These are phyloP conservation scores for Cadophora sp. DNA, from an alignment of 2,329 filamentous ascomycete genomes.

Conservation along the genomic window DNA sequence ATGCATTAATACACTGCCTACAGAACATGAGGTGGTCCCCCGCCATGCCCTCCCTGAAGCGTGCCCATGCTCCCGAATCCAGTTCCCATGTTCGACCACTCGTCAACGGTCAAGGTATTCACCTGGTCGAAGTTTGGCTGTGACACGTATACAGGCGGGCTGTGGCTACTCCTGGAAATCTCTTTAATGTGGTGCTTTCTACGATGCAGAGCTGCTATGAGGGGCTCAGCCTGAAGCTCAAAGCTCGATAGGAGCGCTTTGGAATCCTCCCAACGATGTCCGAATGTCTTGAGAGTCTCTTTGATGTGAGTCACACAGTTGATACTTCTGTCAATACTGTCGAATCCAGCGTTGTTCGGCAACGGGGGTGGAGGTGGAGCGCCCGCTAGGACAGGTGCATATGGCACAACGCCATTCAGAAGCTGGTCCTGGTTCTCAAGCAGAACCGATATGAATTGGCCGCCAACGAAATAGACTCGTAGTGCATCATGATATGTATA, in stretches of 20 bases:
- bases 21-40: constrained; percentile 26
- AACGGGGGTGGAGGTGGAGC: constrained; percentile 60
- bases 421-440: constrained; percentile 62
- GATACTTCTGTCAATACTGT: constrained; percentile 62
- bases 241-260: constrained; percentile 60
- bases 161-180: constrained; percentile 33
- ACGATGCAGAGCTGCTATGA: constrained; percentile 50
- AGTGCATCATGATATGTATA: constrained; percentile 89
- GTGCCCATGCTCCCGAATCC: constrained; percentile 27
- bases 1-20: constrained; percentile 11
- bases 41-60: constrained; percentile 27
- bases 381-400: constrained; percentile 40
- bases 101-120: constrained; percentile 29
- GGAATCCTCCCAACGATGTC: constrained; percentile 65
- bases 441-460: constrained; percentile 67
- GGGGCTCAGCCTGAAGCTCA: constrained; percentile 46
- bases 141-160: constrained; percentile 32
- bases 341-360: constrained; percentile 49
- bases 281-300: constrained; percentile 61
- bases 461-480: constrained; percentile 78
- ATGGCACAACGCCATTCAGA: constrained; percentile 49
- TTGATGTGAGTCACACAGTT: constrained; percentile 60
- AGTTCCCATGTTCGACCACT: constrained; percentile 33
- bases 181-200: constrained; percentile 44
- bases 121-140: constrained; percentile 35